Conservation (phyloP, 2,329 filamentous ascomycete genomes). For the Didymella segeticola region DNA sequence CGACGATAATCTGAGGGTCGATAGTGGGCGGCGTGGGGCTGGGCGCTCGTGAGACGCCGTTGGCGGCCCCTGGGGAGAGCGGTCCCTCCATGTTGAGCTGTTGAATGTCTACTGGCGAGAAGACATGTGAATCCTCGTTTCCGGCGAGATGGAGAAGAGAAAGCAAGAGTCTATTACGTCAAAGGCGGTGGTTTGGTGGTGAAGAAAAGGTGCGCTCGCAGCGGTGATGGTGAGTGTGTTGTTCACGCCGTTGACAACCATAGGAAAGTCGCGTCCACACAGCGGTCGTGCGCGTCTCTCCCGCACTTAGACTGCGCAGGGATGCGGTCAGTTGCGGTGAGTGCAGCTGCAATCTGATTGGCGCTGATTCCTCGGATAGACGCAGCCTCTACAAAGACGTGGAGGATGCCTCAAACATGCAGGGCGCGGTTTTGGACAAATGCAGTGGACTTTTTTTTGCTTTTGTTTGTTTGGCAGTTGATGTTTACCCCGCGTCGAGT, state of each 20-base stretch:
- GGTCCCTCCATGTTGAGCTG: constrained; percentile 51
- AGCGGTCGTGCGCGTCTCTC: constrained; percentile 25
- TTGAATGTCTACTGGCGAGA: constrained; percentile 30
- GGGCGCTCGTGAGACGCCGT: constrained; percentile 47
- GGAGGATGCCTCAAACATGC: constrained; percentile 3
- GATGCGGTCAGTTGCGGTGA: constrained; percentile 23
- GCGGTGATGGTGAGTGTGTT: constrained; percentile 33
- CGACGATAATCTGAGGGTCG: constrained; percentile 56
- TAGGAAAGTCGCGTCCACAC: constrained; percentile 22
- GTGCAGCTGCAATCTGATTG: constrained; percentile 23
- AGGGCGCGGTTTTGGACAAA: not conserved
- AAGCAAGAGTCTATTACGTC: not conserved
- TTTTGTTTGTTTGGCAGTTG: constrained; percentile 4
- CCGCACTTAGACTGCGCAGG: constrained; percentile 29
- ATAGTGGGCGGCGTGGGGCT: constrained; percentile 50
- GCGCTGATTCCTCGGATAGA: constrained; percentile 6
- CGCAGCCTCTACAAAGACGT: constrained; percentile 8
- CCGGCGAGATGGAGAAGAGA: constrained; percentile 16
- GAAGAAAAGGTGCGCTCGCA: constrained; percentile 10
- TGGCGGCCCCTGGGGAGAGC: constrained; percentile 49
- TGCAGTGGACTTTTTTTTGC: not conserved
- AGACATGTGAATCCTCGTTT: constrained; percentile 44
- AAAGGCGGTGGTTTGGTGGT: not conserved
- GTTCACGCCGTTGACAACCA: constrained; percentile 21
- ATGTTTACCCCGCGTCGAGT: constrained; percentile 7